Base-by-base conservation (phyloP, 306 rosid genomes). In the Lagenaria siceraria region DNA sequence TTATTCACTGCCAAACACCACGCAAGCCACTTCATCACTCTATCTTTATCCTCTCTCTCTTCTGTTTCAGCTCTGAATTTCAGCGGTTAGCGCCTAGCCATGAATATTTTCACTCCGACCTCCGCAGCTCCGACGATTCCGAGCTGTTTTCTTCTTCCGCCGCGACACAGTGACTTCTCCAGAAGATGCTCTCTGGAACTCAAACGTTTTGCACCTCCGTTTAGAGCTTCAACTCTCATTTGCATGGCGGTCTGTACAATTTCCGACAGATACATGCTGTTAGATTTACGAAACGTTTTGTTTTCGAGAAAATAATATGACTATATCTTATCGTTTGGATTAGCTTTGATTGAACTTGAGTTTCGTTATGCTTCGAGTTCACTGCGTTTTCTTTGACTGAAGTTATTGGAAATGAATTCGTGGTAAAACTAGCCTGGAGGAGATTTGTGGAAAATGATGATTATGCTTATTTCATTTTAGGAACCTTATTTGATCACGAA, bases 191-290 rank as follows among this genome's bases (percentile, higher is more conserved):
- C 86, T 80, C 38, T 87, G 56, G 64, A 80, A 18, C 0, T 86
- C 69, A 76, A 65, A 31, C 91, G 88, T 58, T 36, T 35, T 54
- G 63, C 83, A 48, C 61, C 59, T 53, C 27, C 38, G 10, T 79
- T 19, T 79, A 72, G 69, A 61, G 69, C 87, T 79, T 84, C 83
- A 14, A 87, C 88, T 80, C 61, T 92, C 80, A 78, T 84, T 51
- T 92, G 99, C 96, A 90, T 87, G 99, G 99, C 97, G 90, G 98
- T 92, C 46, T 4, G 84, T 87, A 46, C 74, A 70, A 72, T 42
- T 25, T 43, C 24, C 18, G 36, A n/a, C 19, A 10, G 0, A 55
- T 12, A 36, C 5, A 22, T 60, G 12, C n/a, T 0, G 33, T 15
- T 65, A 25, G 27, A 73, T 61, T 14, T 40, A 40, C 14, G 12